A percentile compares a stretch with the other conserved stretches of the same genome.
phyloP scores from a whole-genome alignment of 371 early-diverging fungal species.

The Fennellomyces sp. region DNA sequence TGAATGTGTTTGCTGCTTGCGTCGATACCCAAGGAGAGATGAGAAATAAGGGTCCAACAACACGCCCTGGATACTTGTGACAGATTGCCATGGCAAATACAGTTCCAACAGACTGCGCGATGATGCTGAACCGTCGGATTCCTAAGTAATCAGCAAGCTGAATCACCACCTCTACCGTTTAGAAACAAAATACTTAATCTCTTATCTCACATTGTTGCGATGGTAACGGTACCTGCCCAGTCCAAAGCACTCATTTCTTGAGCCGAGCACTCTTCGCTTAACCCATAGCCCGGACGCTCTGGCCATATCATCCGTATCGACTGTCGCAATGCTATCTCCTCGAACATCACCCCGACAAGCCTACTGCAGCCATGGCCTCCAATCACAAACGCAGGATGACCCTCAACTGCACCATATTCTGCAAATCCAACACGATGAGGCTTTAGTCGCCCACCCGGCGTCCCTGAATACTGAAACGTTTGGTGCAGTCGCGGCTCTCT shows the following conservation, averaged over 20 bases:
- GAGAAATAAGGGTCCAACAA: constrained; percentile 40
- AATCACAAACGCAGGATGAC: constrained; percentile 47
- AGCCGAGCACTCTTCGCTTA: constrained; percentile 44
- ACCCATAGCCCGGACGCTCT: constrained; percentile 55
- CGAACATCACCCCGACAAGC: constrained; percentile 56
- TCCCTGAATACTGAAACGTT: constrained; percentile 34
- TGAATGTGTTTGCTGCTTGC: constrained; percentile 49
- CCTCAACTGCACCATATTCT: constrained; percentile 40
- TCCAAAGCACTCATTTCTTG: constrained; percentile 43
- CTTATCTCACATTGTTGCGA: no score
- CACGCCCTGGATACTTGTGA: constrained; percentile 34
- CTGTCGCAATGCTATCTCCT: constrained; percentile 40
- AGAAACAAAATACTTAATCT: not conserved
- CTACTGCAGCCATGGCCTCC: constrained; percentile 52
- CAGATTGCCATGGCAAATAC: constrained; percentile 50
- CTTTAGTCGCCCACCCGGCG: constrained; percentile 16
- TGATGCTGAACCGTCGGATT: constrained; percentile 36
- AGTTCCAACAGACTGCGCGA: constrained; percentile 54
- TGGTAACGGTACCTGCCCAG: constrained; percentile 58
- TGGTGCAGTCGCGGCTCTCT: constrained; percentile 46
- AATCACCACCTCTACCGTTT: constrained; percentile 34
- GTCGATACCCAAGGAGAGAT: constrained; percentile 62
- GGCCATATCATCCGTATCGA: constrained; percentile 49
- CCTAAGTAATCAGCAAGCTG: constrained; percentile 42
- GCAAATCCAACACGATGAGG: constrained; percentile 50